Conservation (phyloP, 345 rosid genomes). For the Eucalyptus albens region DNA sequence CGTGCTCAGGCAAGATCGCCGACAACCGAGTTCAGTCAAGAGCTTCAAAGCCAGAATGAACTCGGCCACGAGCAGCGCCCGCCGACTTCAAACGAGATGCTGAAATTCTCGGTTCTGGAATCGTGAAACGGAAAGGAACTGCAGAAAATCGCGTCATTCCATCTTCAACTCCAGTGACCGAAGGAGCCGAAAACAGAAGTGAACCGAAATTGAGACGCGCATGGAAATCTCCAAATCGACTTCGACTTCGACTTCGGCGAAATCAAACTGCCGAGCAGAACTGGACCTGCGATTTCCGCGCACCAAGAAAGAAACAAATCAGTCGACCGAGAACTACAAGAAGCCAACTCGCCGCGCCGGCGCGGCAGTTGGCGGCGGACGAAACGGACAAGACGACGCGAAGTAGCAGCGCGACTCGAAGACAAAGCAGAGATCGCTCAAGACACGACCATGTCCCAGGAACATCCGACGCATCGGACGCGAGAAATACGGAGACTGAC, state of each 20-base stretch:
- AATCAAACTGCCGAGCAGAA: neutral
- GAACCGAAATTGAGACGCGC: neutral
- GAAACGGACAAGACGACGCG: neutral
- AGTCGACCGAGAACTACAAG: neutral
- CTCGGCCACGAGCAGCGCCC: neutral
- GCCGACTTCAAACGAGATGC: neutral
- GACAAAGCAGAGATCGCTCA: neutral
- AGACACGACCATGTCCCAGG: neutral
- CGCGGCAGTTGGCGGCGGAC: neutral
- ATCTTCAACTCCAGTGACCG: neutral
- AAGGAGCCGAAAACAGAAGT: neutral
- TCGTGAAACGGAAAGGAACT: neutral
- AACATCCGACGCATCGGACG: neutral
- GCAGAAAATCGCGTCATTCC: neutral
- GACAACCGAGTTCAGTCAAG: neutral
- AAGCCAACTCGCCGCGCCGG: neutral
- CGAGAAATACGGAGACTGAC: neutral
- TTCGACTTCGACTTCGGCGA: neutral
- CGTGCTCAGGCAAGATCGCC: neutral
- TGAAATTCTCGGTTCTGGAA: neutral
- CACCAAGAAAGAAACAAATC: neutral
- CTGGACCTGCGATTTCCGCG: neutral
- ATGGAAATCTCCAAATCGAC: neutral
- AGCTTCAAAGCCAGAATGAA: neutral
- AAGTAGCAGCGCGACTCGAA: neutral